Evolutionary conservation across 2,329 filamentous ascomycete genomes (phyloP).

Genomic region (Xylaria multiplex): DNA sequence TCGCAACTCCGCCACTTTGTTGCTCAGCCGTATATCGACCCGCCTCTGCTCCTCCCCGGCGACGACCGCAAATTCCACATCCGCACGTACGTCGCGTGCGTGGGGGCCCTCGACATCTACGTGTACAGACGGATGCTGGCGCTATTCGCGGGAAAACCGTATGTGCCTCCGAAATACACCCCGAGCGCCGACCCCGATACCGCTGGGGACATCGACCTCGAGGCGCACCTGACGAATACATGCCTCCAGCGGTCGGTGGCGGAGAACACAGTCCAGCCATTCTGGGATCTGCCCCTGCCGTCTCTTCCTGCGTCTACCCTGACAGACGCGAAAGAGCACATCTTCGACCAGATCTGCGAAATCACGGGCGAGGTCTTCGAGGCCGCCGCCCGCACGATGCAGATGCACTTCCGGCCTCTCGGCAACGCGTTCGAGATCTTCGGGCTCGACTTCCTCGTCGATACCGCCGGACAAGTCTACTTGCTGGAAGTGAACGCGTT

Average conservation of each 20-base stretch:
- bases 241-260: slow-evolving; percentile 78
- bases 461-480: slow-evolving; percentile 71
- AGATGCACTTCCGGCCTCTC: slow-evolving; percentile 89
- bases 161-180: slow-evolving; percentile 67
- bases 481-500: slow-evolving; percentile 95
- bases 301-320: slow-evolving; percentile 11
- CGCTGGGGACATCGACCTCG: slow-evolving; percentile 63
- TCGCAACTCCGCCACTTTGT: slow-evolving; percentile 96
- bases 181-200: slow-evolving; percentile 33
- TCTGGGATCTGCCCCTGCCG: slow-evolving; percentile 71
- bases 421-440: slow-evolving; percentile 92
- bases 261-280: slow-evolving; percentile 75
- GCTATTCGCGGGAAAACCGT: slow-evolving; percentile 83
- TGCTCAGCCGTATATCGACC: slow-evolving; percentile 93
- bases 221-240: slow-evolving; percentile 91
- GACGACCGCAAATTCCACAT: slow-evolving; percentile 91
- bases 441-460: slow-evolving; percentile 90
- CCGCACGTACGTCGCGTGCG: slow-evolving; percentile 86
- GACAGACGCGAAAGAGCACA: slow-evolving; percentile 60
- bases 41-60: slow-evolving; percentile 76
- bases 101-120: slow-evolving; percentile 81
- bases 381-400: slow-evolving; percentile 84
- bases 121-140: slow-evolving; percentile 93
- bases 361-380: slow-evolving; percentile 84
- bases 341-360: slow-evolving; percentile 78